Percentiles rank a stretch among this genome's conserved stretches.
These are phyloP conservation scores for Panaeolus cyanescens DNA, from an alignment of 768 basidiomycete genomes.

Conservation along the genomic window DNA sequence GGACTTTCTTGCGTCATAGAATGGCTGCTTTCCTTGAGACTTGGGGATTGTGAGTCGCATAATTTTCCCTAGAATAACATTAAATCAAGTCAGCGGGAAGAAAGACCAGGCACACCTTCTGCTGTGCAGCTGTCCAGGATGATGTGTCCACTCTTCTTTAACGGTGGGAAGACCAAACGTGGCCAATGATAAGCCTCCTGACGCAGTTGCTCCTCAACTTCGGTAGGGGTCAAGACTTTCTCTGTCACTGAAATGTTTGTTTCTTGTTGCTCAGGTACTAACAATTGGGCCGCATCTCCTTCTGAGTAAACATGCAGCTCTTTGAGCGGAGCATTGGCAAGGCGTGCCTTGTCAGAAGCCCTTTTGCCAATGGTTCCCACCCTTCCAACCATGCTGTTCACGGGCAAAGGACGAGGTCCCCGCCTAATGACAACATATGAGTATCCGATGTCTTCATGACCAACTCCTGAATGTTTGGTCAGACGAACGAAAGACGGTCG, in stretches of 20 bases:
- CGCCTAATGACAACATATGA: slow-evolving; percentile 89
- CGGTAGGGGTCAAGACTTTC: slow-evolving; percentile 20
- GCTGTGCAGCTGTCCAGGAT: slow-evolving; percentile 86
- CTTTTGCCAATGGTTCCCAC: slow-evolving; percentile 54
- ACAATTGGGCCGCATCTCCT: slow-evolving; percentile 15
- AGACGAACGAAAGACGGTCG: slow-evolving; percentile 81
- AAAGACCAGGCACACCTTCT: slow-evolving; percentile 55
- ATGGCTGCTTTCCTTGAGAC: slow-evolving; percentile 94
- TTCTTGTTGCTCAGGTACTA: background rate
- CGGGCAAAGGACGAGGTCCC: slow-evolving; percentile 61
- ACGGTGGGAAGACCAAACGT: slow-evolving; percentile 86
- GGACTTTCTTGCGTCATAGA: slow-evolving; percentile 93
- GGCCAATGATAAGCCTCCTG: slow-evolving; percentile 88
- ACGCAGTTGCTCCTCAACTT: slow-evolving; percentile 58
- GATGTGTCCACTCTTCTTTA: slow-evolving; percentile 91
- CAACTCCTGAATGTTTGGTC: slow-evolving; percentile 84
- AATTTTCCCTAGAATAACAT: slow-evolving; percentile 70
- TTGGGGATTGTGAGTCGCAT: slow-evolving; percentile 90
- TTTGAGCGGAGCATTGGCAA: slow-evolving; percentile 29
- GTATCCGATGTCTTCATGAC: slow-evolving; percentile 87
- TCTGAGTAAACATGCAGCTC: slow-evolving; percentile 45
- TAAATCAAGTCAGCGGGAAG: slow-evolving; percentile 4
- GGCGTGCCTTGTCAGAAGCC: slow-evolving; percentile 37
- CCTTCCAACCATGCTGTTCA: slow-evolving; percentile 44
- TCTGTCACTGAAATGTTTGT: slow-evolving; percentile 12